Evolutionary conservation across 768 basidiomycete species (phyloP).

Genomic region (Xanthoconium stramineum): DNA sequence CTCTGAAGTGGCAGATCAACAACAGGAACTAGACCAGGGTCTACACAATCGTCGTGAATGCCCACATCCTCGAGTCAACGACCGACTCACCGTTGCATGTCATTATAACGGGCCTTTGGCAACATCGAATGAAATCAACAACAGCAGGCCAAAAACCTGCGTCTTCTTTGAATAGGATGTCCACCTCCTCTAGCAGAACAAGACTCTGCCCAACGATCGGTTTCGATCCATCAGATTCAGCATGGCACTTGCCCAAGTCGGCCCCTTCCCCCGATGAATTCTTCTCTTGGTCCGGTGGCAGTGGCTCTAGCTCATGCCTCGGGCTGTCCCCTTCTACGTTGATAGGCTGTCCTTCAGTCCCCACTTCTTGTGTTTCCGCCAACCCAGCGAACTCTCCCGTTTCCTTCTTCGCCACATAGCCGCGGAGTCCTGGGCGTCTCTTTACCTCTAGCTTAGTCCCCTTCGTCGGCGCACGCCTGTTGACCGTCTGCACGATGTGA

Average conservation of each 20-base stretch:
- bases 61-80: conserved; percentile 10
- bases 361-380: conserved; percentile 2
- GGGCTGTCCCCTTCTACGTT: conserved; percentile 14
- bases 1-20: conserved; percentile 74
- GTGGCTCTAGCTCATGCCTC: background rate
- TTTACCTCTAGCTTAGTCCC: conserved; percentile 3
- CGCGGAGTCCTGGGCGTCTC: conserved; percentile 11
- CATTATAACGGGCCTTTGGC: conserved; percentile 84
- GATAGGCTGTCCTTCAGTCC: conserved; percentile 23
- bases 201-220: conserved; percentile 70
- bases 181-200: conserved; percentile 92
- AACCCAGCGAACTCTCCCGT: background rate
- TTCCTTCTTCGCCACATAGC: conserved; percentile 16
- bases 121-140: conserved; percentile 74
- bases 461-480: conserved; percentile 5
- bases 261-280: background rate
- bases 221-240: conserved; percentile 12
- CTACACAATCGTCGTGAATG: conserved; percentile 37
- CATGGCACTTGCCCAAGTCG: background rate
- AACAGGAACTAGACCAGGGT: conserved; percentile 68
- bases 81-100: conserved; percentile 82
- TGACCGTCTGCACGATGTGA: conserved; percentile 62
- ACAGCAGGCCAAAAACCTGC: conserved; percentile 82
- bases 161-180: conserved; percentile 88
- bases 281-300: conserved; percentile 4